Conservation (phyloP, 441 rosid genomes). For the Omphalea diandra region DNA sequence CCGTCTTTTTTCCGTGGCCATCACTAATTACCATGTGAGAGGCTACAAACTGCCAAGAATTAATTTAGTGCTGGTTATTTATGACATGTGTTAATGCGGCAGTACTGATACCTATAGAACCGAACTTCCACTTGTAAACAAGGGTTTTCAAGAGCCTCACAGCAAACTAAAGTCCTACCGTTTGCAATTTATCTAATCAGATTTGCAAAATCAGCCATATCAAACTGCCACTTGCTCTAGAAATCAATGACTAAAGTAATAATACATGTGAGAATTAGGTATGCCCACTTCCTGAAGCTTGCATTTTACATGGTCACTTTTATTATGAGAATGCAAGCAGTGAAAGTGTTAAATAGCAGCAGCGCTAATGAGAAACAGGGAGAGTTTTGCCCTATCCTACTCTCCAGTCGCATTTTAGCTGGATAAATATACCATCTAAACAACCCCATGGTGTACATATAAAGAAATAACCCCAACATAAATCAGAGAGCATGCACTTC, state of each 20-base stretch:
- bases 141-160: too few species aligned
- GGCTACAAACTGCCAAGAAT: too few species aligned
- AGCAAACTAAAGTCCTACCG: too few species aligned
- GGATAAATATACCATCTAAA: conserved; percentile 4
- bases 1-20: too few species aligned
- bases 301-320: background rate
- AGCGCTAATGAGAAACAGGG: background rate
- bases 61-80: too few species aligned
- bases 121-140: too few species aligned
- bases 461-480: background rate
- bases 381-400: background rate
- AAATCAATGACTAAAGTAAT: background rate
- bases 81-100: too few species aligned
- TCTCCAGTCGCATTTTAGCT: background rate
- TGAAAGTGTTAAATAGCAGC: background rate
- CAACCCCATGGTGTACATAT: background rate
- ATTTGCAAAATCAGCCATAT: background rate
- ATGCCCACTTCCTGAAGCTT: conserved; percentile 13
- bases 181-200: too few species aligned
- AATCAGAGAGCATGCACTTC: conserved; percentile 32
- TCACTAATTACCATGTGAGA: too few species aligned
- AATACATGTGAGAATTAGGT: background rate
- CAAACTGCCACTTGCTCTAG: background rate
- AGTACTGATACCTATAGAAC: too few species aligned
- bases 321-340: conserved; percentile 14